Base-by-base conservation (phyloP, 1,284 basidiomycete species). In the Boletus semigastroideus region DNA sequence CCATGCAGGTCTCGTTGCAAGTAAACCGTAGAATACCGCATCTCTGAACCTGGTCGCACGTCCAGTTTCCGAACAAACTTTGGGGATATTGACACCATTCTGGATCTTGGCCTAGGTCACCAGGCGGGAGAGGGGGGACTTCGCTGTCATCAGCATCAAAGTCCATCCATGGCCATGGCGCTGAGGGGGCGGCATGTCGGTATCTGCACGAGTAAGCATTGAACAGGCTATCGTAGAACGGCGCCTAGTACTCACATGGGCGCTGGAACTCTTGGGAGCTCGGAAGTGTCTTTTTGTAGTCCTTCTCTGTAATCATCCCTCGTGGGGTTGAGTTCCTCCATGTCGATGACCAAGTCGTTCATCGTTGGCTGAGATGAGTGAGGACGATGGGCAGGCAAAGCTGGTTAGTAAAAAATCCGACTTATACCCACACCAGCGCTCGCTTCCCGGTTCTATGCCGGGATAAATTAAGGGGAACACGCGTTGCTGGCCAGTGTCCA, bases 1-100 rank as follows among this genome's bases (percentile, higher is more conserved):
- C 65, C 1, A 51, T 64, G 51, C 74, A 79, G 0, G 54, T 37
- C n/a, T 67, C 64, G 11, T 48, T 17, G 16, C 56, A 52, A 6
- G 30, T 22, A 14, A 49, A 12, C 13, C 60, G 59, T 5, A 75
- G 58, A 46, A 77, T 64, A 17, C 65, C 63, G 48, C 79, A 80
- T 51, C 73, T 66, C 28, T 56, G 47, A n/a, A 79, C 72, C 57
- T 79, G 79, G 10, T 59, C 59, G 7, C 54, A 55, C 3, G 77
- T 79, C 80, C 80, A 81, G 59, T 80, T 82, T 27, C 74, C 74
- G 56, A 79, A 82, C 10, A 70, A 61, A 13, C 76, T 76, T 54
- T 78, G 71, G 5, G 80, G 80, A 54, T 82, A 82, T 3, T 14
- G 43, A 17, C 34, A 34, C 69, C 71, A 73, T 45, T 60, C 49